Evolutionary conservation across 2,329 filamentous ascomycete species (phyloP).

Genomic region (Podosphaera leucotricha): DNA sequence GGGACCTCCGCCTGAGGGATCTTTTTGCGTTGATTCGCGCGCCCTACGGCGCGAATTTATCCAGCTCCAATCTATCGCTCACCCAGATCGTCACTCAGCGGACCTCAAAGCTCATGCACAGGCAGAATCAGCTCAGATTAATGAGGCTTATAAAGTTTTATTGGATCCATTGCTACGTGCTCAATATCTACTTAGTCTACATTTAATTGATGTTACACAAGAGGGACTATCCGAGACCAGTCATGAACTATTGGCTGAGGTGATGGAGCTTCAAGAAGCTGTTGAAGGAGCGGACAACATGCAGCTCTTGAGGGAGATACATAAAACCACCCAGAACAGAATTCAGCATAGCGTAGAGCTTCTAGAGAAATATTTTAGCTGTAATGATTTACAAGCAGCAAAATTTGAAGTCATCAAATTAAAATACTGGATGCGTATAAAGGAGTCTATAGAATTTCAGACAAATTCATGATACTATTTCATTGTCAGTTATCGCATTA

Average conservation of each 20-base stretch:
- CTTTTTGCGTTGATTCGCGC: constrained; percentile 49
- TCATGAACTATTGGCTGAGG: constrained; percentile 47
- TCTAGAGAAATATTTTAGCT: constrained; percentile 40
- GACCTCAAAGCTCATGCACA: constrained; percentile 39
- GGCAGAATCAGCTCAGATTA: constrained; percentile 59
- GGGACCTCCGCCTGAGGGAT: constrained; percentile 54
- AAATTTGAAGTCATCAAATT: constrained; percentile 50
- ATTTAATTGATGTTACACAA: constrained; percentile 53
- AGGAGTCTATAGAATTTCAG: constrained; percentile 61
- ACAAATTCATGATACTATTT: too few relatives aligned
- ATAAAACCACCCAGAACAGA: constrained; percentile 40
- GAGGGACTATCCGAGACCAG: constrained; percentile 44
- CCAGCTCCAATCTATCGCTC: constrained; percentile 50
- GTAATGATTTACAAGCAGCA: constrained; percentile 41
- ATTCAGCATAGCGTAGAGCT: constrained; percentile 37
- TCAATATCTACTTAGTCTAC: constrained; percentile 58
- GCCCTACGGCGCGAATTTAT: constrained; percentile 68
- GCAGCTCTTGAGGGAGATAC: constrained; percentile 34
- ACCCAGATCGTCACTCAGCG: constrained; percentile 38
- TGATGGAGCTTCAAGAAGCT: constrained; percentile 55
- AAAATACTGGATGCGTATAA: constrained; percentile 79
- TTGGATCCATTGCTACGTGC: constrained; percentile 55
- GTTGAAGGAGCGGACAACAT: constrained; percentile 51
- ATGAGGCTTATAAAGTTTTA: constrained; percentile 78
- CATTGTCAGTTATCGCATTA: too few relatives aligned